Percentiles rank a stretch among this genome's conserved stretches.
Conservation (phyloP, 768 basidiomycete species). For the Phallus indusiatus region DNA sequence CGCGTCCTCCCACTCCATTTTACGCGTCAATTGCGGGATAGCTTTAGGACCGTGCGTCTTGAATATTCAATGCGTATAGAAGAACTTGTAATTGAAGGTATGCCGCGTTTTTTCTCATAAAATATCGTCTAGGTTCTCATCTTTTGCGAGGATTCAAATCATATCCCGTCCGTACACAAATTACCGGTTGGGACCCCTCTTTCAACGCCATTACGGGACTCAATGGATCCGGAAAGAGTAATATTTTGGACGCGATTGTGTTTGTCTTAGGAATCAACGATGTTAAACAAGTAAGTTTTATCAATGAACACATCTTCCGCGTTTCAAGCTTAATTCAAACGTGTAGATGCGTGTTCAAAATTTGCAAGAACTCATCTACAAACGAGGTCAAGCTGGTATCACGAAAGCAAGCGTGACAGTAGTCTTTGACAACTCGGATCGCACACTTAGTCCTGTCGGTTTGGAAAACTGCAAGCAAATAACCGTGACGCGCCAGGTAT, state of each 20-base stretch:
- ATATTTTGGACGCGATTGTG: conserved; percentile 98
- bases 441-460: conserved; percentile 72
- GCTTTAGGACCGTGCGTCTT: too few relatives aligned
- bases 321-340: neutral
- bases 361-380: conserved; percentile 97
- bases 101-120: conserved; percentile 4
- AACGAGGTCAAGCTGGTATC: conserved; percentile 94
- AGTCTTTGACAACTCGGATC: conserved; percentile 96
- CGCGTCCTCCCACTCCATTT: too few relatives aligned
- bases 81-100: conserved; percentile 90
- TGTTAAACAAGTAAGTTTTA: conserved; percentile 65
- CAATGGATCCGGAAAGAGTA: conserved; percentile 96
- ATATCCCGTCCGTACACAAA: conserved; percentile 91
- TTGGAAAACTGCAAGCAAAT: conserved; percentile 77
- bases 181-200: conserved; percentile 93
- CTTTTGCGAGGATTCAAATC: conserved; percentile 79
- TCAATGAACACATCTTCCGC: neutral
- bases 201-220: conserved; percentile 98
- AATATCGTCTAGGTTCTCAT: neutral
- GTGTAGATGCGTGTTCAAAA: conserved; percentile 86
- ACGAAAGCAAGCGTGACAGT: conserved; percentile 97
- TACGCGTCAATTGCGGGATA: too few relatives aligned
- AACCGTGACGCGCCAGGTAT: conserved; percentile 93
- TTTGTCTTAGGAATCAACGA: conserved; percentile 98
- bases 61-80: conserved; percentile 77